phyloP scores from a whole-genome alignment of 495 filamentous ascomycete genomes.

The Usnea hakonensis region DNA sequence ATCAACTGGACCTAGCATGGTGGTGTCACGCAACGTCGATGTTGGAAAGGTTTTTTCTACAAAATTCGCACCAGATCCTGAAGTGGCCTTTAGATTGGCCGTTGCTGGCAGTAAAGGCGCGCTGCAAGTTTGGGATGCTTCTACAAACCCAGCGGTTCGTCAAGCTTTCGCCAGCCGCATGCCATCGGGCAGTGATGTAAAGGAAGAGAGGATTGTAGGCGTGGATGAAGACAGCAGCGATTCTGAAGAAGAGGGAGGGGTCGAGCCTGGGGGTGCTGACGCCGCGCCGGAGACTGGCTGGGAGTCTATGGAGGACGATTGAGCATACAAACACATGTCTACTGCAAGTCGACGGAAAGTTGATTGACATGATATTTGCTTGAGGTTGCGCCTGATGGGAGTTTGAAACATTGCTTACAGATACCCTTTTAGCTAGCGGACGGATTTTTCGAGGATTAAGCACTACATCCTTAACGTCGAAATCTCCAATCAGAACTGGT shows the following conservation, averaged over 20 bases:
- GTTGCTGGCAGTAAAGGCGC: constrained; percentile 91
- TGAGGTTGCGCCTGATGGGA: constrained; percentile 3
- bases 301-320: constrained; percentile 91
- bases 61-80: constrained; percentile 76
- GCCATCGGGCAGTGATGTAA: constrained; percentile 51
- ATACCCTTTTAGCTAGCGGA: neutral
- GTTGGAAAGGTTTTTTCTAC: constrained; percentile 93
- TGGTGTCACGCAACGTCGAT: constrained; percentile 82
- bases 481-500: neutral
- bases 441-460: neutral
- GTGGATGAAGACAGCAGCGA: constrained; percentile 58
- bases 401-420: neutral
- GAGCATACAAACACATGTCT: constrained; percentile 18
- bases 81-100: constrained; percentile 83
- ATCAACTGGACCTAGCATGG: constrained; percentile 68
- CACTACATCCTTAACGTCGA: neutral
- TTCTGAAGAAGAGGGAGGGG: constrained; percentile 52
- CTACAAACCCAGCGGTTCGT: constrained; percentile 85
- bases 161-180: constrained; percentile 73
- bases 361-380: neutral
- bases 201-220: constrained; percentile 65
- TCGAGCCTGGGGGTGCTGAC: constrained; percentile 47
- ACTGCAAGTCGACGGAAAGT: neutral
- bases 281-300: constrained; percentile 42
- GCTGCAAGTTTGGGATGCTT: constrained; percentile 95